phyloP scores from a whole-genome alignment of 805 yeast genomes.

The Naumovozyma baii region DNA sequence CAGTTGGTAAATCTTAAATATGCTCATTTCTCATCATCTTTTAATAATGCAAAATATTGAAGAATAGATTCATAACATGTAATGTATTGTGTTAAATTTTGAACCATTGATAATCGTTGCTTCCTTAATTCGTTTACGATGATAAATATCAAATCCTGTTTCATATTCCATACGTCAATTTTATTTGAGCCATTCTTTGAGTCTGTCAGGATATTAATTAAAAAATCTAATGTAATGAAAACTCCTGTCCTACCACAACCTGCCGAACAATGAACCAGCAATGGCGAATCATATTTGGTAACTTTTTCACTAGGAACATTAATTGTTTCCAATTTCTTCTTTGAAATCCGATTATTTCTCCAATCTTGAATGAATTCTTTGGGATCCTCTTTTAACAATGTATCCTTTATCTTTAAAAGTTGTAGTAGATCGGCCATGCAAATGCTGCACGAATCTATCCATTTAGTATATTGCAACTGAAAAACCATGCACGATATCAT shows the following conservation, averaged over 20 bases:
- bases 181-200: slow-evolving; percentile 26
- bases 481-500: slow-evolving; percentile 33
- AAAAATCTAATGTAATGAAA: slow-evolving; percentile 55
- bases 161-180: slow-evolving; percentile 35
- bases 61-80: slow-evolving; percentile 54
- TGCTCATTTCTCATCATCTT: slow-evolving; percentile 1
- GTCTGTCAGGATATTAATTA: slow-evolving; percentile 29
- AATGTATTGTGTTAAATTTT: slow-evolving; percentile 59
- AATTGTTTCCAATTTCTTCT: not conserved
- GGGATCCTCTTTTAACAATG: slow-evolving; percentile 9
- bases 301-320: slow-evolving; percentile 4
- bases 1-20: too few species aligned
- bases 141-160: slow-evolving; percentile 47
- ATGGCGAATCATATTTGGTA: slow-evolving; percentile 32
- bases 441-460: slow-evolving; percentile 81
- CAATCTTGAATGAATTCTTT: slow-evolving; percentile 4
- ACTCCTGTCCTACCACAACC: slow-evolving; percentile 97
- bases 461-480: slow-evolving; percentile 65
- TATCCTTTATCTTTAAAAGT: slow-evolving; percentile 27
- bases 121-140: slow-evolving; percentile 54
- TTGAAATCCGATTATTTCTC: not conserved
- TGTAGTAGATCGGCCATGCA: slow-evolving; percentile 29
- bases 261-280: slow-evolving; percentile 85
- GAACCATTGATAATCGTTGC: slow-evolving; percentile 72
- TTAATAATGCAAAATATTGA: slow-evolving; percentile 22